Evolutionary conservation across 2,329 filamentous ascomycete species (phyloP), one percentile per base, ranked within the genome.

Genomic region (Helotiales sp.): DNA sequence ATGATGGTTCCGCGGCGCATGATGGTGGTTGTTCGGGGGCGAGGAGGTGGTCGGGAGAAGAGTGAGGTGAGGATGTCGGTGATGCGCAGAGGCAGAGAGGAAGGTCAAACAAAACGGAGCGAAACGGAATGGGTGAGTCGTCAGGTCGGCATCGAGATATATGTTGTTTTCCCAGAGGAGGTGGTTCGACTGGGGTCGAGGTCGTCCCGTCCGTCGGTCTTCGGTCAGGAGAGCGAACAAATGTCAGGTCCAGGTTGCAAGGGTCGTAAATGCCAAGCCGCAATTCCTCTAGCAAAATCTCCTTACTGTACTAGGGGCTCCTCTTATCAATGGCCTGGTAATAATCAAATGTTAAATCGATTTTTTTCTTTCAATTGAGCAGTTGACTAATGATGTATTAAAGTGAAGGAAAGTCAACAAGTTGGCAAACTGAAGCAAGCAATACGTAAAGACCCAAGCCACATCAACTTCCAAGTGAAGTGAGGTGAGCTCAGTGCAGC

Each of bases 1-100:
- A 77, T 71, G 40, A 72, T 69, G 30, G 75, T 78, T 37, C 74
- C 75, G 61, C 74, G 75, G 40, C 76, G 74, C 77, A 78, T 78
- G 22, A 50, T 76, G 71, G 17, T 22, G 59, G 24, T 24, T 37
- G 59, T 45, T 45, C 20, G 26, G 4, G 10, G 26, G n/a, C 26
- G 6, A 7, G 6, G 37, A 15, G 17, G 59, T 45, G 17, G 40
- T 45, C 17, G 26, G 58, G n/a, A 47, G 37, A 7, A 3, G 43
- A 15, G 43, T 45, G 40, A 20, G n/a, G 17, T 11, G 13, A n/a
- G 17, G 2, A 17, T 0, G 28, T 10, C 28, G 4, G n/a, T 34
- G 2, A 22, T 34, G 30, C 52, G 17, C 52, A 34, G 30, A 34
- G 52, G 52, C 28, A 55, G 30, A 24, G 20, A 34, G 52, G n/a